Percentiles rank a stretch among this genome's conserved stretches.
phyloP scores from a whole-genome alignment of 345 rosid species.

The Psidium friedrichsthalianum region DNA sequence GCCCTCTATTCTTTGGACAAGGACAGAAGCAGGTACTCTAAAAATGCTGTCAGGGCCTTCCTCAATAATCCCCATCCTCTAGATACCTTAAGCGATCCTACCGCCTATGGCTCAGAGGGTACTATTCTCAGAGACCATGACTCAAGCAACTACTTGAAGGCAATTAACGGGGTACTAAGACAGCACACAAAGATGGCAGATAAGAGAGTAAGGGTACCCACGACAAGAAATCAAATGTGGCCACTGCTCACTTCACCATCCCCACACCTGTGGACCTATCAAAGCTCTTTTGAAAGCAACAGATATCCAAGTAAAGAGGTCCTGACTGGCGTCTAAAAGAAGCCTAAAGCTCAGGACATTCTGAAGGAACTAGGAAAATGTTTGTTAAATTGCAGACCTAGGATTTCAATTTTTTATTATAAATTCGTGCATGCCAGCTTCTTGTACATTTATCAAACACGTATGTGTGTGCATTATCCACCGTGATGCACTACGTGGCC shows the following conservation, averaged over 20 bases:
- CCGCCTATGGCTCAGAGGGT: conserved; percentile 84
- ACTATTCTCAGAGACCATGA: conserved; percentile 82
- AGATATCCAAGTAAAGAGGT: conserved; percentile 29
- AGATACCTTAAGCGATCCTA: conserved; percentile 65
- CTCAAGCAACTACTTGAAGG: conserved; percentile 81
- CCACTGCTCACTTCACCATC: conserved; percentile 63
- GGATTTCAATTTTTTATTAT: neutral
- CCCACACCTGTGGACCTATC: conserved; percentile 47
- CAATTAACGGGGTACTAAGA: conserved; percentile 56
- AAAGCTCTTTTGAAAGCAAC: conserved; percentile 13
- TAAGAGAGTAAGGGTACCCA: conserved; percentile 6
- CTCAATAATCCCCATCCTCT: conserved; percentile 76
- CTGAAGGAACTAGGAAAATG: neutral
- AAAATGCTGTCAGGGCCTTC: conserved; percentile 48
- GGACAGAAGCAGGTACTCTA: conserved; percentile 16
- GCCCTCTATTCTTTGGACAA: conserved; percentile 56
- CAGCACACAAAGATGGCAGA: conserved; percentile 27
- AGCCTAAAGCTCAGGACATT: neutral
- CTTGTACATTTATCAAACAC: neutral
- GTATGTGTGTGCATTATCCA: neutral
- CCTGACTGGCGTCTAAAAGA: conserved; percentile 36
- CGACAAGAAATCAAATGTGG: conserved; percentile 38
- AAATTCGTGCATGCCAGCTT: neutral
- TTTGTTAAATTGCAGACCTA: neutral
- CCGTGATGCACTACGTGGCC: neutral